A percentile compares a stretch with the other conserved stretches of the same genome.
phyloP scores from a whole-genome alignment of 2,329 filamentous ascomycete genomes.

The Fusarium continuum region DNA sequence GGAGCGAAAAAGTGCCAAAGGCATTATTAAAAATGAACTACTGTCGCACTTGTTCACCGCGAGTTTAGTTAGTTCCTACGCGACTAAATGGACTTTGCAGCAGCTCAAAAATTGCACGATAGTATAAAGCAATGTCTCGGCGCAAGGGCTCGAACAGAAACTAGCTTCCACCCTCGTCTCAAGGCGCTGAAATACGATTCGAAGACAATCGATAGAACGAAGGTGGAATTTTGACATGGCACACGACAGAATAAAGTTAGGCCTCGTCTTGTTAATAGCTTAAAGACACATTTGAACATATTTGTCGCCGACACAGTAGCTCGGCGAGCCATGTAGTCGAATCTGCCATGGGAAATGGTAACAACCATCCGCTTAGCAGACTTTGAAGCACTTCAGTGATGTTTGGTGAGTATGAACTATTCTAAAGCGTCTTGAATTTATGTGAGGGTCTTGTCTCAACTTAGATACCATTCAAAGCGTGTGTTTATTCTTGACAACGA shows the following conservation, averaged over 20 bases:
- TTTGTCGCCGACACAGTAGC: no score
- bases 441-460: no score
- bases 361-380: not conserved
- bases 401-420: constrained; percentile 32
- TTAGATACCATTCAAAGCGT: not conserved
- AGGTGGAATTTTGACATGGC: not conserved
- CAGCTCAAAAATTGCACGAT: not conserved
- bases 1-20: not conserved
- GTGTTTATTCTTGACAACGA: not conserved
- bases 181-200: no score
- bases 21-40: not conserved
- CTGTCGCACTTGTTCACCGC: not conserved
- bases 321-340: no score
- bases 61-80: not conserved
- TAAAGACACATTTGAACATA: no score
- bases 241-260: not conserved
- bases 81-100: no score
- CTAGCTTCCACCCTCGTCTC: not conserved
- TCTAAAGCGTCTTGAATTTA: no score
- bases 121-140: no score
- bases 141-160: no score
- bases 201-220: not conserved
- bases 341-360: not conserved
- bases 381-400: no score
- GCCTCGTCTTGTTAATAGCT: not conserved